A percentile compares a stretch with the other conserved stretches of the same genome.
Evolutionary conservation across 2,329 filamentous ascomycete species (phyloP).

Genomic region (Cladosporium sp.): DNA sequence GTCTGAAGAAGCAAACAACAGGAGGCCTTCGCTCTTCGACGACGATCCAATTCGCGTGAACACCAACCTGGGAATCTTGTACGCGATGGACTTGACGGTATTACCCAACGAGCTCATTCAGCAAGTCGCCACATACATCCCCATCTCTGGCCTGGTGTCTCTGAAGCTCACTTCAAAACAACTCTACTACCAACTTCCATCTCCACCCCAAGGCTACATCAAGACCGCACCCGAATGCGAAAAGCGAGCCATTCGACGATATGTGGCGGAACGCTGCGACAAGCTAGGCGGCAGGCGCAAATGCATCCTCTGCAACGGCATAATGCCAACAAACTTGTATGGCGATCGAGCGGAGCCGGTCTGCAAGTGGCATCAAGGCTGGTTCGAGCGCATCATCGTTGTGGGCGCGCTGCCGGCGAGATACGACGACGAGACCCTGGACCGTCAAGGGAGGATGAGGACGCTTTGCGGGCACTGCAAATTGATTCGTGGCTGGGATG

Average conservation of each 20-base stretch:
- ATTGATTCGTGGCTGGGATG: constrained; percentile 8
- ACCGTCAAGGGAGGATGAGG: background rate
- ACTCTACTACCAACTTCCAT: constrained; percentile 25
- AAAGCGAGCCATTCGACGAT: constrained; percentile 19
- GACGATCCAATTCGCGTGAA: background rate
- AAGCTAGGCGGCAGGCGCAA: constrained; percentile 17
- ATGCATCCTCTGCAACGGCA: constrained; percentile 23
- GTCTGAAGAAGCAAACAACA: no score
- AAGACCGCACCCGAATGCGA: constrained; percentile 23
- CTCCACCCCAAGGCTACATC: constrained; percentile 16
- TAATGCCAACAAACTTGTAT: constrained; percentile 14
- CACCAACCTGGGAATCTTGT: background rate
- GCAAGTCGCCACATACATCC: constrained; percentile 32
- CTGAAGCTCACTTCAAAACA: constrained; percentile 34
- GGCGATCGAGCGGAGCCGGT: constrained; percentile 17
- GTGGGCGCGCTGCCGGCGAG: background rate
- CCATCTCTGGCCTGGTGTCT: constrained; percentile 34
- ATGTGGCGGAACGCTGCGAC: constrained; percentile 22
- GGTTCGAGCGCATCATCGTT: constrained; percentile 14
- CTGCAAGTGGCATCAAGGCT: constrained; percentile 21
- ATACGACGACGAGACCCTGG: background rate
- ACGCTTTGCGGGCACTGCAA: constrained; percentile 8
- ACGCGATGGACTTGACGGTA: constrained; percentile 9
- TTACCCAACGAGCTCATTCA: constrained; percentile 36
- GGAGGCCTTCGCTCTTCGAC: background rate